Percentiles rank a stretch among this genome's conserved stretches.
These are phyloP conservation scores for Penicillium sp. DNA, from an alignment of 2,329 filamentous ascomycete genomes.

Conservation along the genomic window DNA sequence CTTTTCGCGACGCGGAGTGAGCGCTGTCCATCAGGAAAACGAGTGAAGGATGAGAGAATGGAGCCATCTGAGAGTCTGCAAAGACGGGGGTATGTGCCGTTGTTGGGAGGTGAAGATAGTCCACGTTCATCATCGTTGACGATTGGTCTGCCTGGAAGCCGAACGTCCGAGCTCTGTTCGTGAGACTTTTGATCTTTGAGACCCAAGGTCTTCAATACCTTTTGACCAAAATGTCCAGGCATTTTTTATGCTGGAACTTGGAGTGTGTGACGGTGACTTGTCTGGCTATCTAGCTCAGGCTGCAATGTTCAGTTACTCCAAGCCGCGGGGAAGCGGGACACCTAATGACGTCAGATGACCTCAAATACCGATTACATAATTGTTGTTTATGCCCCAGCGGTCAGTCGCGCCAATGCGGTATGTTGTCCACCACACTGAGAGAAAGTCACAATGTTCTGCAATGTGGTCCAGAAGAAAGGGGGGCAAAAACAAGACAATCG, in stretches of 20 bases:
- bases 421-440: no score
- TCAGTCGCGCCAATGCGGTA: no score
- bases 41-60: slow-evolving; percentile 49
- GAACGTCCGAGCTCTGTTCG: slow-evolving; percentile 6
- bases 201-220: slow-evolving; percentile 33
- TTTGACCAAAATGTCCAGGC: slow-evolving; percentile 33
- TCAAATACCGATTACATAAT: no score
- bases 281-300: no score
- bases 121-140: slow-evolving; percentile 36
- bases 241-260: slow-evolving; percentile 11
- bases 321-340: no score
- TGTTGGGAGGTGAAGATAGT: slow-evolving; percentile 36
- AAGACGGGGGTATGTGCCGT: slow-evolving; percentile 51
- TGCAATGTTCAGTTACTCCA: no score
- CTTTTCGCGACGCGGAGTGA: slow-evolving; percentile 47
- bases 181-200: slow-evolving; percentile 16
- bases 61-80: slow-evolving; percentile 47
- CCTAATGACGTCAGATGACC: no score
- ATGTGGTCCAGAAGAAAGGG: no score
- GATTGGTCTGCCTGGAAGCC: slow-evolving; percentile 7
- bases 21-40: slow-evolving; percentile 39
- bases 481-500: no score
- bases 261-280: neutral
- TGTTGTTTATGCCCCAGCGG: no score
- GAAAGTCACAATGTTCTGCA: no score